These are phyloP conservation scores for Hypsizygus ulmarius DNA, from an alignment of 1,284 basidiomycete species.

Conservation along the genomic window DNA sequence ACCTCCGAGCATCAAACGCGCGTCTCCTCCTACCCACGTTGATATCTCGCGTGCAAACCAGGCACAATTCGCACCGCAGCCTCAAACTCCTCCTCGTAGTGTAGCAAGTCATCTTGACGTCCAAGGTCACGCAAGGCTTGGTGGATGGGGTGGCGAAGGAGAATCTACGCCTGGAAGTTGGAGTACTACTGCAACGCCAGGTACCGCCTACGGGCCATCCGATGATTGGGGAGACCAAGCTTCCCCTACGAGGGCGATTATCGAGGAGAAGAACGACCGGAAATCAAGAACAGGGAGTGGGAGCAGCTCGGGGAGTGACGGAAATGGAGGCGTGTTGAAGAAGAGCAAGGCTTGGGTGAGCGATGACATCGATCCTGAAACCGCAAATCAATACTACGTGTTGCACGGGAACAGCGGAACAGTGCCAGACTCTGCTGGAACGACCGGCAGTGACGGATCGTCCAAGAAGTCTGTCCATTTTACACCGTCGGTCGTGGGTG, in stretches of 20 bases:
- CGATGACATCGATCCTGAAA: constrained; percentile 24
- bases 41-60: constrained; percentile 8
- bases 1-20: not conserved
- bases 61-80: constrained; percentile 7
- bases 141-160: constrained; percentile 24
- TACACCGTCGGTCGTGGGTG: constrained; percentile 42
- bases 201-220: constrained; percentile 29
- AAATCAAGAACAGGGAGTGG: constrained; percentile 26
- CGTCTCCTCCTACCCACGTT: constrained; percentile 10
- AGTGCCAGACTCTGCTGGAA: constrained; percentile 1
- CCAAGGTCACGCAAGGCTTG: constrained; percentile 23
- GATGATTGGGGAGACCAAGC: constrained; percentile 14
- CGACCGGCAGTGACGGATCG: constrained; percentile 9
- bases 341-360: constrained; percentile 24
- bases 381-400: constrained; percentile 7
- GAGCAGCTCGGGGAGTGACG: constrained; percentile 27
- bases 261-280: constrained; percentile 10
- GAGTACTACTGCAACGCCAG: constrained; percentile 67
- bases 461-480: constrained; percentile 37
- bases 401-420: not conserved
- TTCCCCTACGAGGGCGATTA: constrained; percentile 17
- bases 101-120: constrained; percentile 22
- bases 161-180: constrained; percentile 51
- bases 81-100: constrained; percentile 23
- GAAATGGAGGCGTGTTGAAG: constrained; percentile 17